Base-by-base conservation (phyloP, 2,329 filamentous ascomycete species). In the Chrysoporthe cubensis region DNA sequence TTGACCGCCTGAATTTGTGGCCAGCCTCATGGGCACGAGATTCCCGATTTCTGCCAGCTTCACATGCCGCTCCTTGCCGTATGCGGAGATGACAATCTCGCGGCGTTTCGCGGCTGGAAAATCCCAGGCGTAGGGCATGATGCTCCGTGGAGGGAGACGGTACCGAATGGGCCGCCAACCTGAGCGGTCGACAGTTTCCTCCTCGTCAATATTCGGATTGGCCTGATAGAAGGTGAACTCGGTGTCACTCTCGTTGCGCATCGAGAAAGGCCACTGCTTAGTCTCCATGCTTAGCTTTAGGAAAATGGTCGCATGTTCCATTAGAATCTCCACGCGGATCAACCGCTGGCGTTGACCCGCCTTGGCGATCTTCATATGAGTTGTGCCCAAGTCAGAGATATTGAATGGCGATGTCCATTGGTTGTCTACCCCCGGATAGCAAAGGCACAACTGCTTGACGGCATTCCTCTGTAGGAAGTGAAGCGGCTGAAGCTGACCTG, bases 71-170 rank as follows among this genome's bases (percentile, higher is more conserved):
- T 97, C 94, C 75, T 91, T 93, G 70, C 90, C 89, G 74, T 90
- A 89, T 8, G 90, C 91, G 64, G 84, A 90, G 75, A 99, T 88
- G 62, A 98, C 89, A 50, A 99, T 87, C 77, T 97, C 96, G 75
- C 96, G 97, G 80, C 93, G 91, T 80, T 97, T 97, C n/a, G 94
- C 94, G 1, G 96, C 95, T 1, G 96, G 96, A 80, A 97, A 99
- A 76, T 99, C 96, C 96, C 96, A 99, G 1, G 96, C 95, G 75
- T 99, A 99, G 0, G 96, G 96, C 96, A 99, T 99, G 78, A 99
- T 97, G 78, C 95, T 98, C 69, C 96, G 87, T 14, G 95, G 90
- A 2, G 96, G 96, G 42, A 99, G 84, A 43, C 95, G 91, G 80
- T 99, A 99, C 64, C 93, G 87, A 70, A 99, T 93, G 2, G 94